Percentiles rank a stretch among this genome's conserved stretches.
Conservation (phyloP, 2,329 filamentous ascomycete genomes). For the Colletotrichum karsti region DNA sequence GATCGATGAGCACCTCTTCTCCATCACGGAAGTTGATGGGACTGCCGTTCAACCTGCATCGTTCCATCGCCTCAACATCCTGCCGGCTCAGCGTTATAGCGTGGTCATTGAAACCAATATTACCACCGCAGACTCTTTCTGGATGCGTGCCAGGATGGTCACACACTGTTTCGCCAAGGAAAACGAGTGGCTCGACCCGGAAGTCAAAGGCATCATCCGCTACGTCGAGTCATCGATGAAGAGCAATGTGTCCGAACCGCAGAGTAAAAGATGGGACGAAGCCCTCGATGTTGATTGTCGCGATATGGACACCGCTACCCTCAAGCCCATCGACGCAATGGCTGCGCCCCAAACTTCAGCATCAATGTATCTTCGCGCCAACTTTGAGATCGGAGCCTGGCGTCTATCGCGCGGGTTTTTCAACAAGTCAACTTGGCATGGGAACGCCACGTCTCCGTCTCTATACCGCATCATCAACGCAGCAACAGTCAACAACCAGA, state of each 20-base stretch:
- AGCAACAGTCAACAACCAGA: background rate
- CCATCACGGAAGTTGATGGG: conserved; percentile 76
- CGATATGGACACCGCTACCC: conserved; percentile 59
- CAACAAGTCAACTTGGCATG: conserved; percentile 59
- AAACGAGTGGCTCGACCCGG: conserved; percentile 40
- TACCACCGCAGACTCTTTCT: conserved; percentile 62
- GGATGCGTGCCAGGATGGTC: conserved; percentile 65
- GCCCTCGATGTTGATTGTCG: conserved; percentile 56
- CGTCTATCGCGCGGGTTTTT: conserved; percentile 62
- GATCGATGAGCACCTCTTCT: conserved; percentile 72
- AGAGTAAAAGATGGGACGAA: conserved; percentile 59
- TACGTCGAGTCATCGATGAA: conserved; percentile 30
- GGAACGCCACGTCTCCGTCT: conserved; percentile 44
- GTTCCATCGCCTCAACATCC: conserved; percentile 69
- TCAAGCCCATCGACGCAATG: conserved; percentile 47
- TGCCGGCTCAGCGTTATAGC: conserved; percentile 77
- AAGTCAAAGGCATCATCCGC: conserved; percentile 40
- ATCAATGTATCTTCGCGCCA: conserved; percentile 56
- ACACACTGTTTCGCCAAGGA: conserved; percentile 46
- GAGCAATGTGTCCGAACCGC: conserved; percentile 31
- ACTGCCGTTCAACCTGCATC: conserved; percentile 68
- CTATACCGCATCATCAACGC: conserved; percentile 44
- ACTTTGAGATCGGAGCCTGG: conserved; percentile 65
- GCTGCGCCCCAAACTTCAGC: conserved; percentile 47
- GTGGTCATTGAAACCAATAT: conserved; percentile 70